Percentiles rank a stretch among this genome's conserved stretches.
These are phyloP conservation scores for Closterium sp. DNA, from an alignment of 139 green algal species.

Conservation along the genomic window DNA sequence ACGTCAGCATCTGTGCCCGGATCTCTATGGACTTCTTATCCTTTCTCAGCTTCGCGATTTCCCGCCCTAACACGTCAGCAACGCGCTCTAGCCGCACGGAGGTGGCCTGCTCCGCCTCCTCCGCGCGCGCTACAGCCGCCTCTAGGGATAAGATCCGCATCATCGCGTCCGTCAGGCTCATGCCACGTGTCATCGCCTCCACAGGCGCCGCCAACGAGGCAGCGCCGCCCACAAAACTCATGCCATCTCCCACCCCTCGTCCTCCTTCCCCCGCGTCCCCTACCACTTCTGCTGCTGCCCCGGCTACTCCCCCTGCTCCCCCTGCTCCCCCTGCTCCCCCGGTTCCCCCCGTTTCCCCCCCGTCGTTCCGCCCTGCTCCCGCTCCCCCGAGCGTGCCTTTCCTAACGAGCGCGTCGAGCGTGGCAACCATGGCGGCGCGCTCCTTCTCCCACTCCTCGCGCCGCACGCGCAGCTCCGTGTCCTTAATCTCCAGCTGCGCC, in stretches of 20 bases:
- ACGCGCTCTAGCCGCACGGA: neutral
- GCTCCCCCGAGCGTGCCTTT: neutral
- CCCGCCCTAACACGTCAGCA: neutral
- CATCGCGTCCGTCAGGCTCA: neutral
- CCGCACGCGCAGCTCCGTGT: neutral
- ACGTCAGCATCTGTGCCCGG: neutral
- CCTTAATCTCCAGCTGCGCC: neutral
- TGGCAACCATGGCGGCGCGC: neutral
- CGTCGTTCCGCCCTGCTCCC: too few relatives aligned
- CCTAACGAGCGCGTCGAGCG: neutral
- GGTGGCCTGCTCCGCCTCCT: neutral
- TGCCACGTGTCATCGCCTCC: neutral
- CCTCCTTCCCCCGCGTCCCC: too few relatives aligned
- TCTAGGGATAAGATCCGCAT: neutral
- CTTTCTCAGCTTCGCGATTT: neutral
- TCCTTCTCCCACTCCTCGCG: neutral
- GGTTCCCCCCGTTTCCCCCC: too few relatives aligned
- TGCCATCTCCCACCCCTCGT: neutral
- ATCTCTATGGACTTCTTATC: neutral
- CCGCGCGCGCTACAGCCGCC: neutral
- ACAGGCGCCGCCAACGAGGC: neutral
- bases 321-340: too few relatives aligned
- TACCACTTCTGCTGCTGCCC: too few relatives aligned
- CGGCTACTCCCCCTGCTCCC: too few relatives aligned
- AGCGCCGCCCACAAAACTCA: too few relatives aligned